Evolutionary conservation across 805 yeast genomes (phyloP), one percentile per base, ranked within the genome.

Genomic region (Torulaspora gathmanii): DNA sequence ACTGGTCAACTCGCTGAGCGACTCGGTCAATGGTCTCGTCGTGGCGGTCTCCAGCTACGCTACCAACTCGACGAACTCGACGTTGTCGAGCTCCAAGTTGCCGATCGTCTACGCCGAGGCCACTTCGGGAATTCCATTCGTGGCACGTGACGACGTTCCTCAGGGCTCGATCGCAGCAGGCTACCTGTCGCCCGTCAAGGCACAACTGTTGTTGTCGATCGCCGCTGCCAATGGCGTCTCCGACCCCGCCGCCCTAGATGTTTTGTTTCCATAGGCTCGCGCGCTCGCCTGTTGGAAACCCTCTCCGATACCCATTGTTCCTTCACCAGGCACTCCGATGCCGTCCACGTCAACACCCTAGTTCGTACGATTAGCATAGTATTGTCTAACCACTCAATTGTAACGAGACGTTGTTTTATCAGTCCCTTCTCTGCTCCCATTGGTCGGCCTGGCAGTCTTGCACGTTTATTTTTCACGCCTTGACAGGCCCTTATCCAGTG

Each of bases 21-120:
- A 49, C 9, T 37, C 53, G 19, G 20, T 61, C 30, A 40, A 52
- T 16, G 67, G 65, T 23, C 40, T 62, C 15, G 60, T 62, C 16
- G 57, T 62, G 13, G 55, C 58, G 6, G 42, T 55, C 19, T 49
- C 60, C 11, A 46, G 50, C 17, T 20, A 40, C 10, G 36, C 43
- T 5, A 45, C 54, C 20, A 56, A 55, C 45, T 39, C 54, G 12
- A 53, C 61, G 16, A 10, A 51, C 28, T 52, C 58, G 3, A 36
- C 54, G 17, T 34, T 55, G 26, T n/a, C 50, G 11, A 37, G 46
- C 34, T 40, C 42, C 12, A 20, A 44, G 11, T 19, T 57, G 19
- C 65, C 65, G 39, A 51, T 63, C 29, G 63, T 64, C n/a, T 62
- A 52, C 47, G 57, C 69, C 25, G 50, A 54, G n/a, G 43, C 52